phyloP scores from a whole-genome alignment of 2,329 filamentous ascomycete genomes.

The Pseudogymnoascus sp. region DNA sequence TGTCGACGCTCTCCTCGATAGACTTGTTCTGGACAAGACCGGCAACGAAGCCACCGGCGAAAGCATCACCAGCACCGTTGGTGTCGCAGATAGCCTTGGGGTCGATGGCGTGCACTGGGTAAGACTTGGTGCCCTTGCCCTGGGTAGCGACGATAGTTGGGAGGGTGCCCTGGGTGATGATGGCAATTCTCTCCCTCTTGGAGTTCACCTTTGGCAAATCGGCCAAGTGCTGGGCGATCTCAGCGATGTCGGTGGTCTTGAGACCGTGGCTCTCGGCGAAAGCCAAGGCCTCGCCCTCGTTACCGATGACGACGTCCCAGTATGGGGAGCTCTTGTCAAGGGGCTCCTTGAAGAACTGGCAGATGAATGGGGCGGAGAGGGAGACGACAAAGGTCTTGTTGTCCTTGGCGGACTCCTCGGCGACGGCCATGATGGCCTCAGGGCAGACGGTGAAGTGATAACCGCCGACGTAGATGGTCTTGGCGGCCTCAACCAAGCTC shows the following conservation, averaged over 20 bases:
- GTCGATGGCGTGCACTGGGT: constrained; percentile 71
- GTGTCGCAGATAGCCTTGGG: constrained; percentile 83
- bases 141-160: constrained; percentile 79
- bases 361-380: constrained; percentile 90
- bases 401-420: constrained; percentile 76
- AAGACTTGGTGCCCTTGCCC: constrained; percentile 62
- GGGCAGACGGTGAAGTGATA: constrained; percentile 97
- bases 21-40: constrained; percentile 79
- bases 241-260: constrained; percentile 66
- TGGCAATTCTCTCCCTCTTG: constrained; percentile 73
- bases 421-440: constrained; percentile 79
- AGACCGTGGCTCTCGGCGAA: constrained; percentile 79
- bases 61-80: constrained; percentile 93
- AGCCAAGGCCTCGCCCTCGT: constrained; percentile 86
- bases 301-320: constrained; percentile 94
- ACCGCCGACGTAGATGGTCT: constrained; percentile 87
- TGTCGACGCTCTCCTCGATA: constrained; percentile 71
- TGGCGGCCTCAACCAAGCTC: constrained; percentile 79
- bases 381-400: constrained; percentile 92
- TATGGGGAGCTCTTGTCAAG: constrained; percentile 80
- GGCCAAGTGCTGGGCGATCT: constrained; percentile 79
- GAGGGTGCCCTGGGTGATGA: constrained; percentile 91
- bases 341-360: constrained; percentile 95
- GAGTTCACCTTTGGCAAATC: constrained; percentile 87
- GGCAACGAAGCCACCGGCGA: constrained; percentile 87